Evolutionary conservation across 2,329 filamentous ascomycete species (phyloP).

Genomic region (Ceratocystiopsis minuta): DNA sequence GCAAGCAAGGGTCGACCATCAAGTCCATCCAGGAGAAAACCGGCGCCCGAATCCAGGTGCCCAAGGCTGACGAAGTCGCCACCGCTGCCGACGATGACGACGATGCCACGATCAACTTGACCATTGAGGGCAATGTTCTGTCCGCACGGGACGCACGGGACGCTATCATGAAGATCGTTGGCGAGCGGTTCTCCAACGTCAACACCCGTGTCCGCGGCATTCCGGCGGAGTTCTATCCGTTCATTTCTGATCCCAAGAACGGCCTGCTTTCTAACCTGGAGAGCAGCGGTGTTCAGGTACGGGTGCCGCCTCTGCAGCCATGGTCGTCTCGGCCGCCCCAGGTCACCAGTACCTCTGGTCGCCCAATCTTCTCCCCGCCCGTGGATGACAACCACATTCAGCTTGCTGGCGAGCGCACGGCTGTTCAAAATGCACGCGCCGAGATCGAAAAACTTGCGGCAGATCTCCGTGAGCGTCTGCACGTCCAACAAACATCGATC

Average conservation of each 20-base stretch:
- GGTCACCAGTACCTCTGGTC: conserved; percentile 41
- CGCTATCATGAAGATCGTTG: conserved; percentile 73
- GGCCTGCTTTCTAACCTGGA: conserved; percentile 49
- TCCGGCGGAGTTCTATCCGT: conserved; percentile 85
- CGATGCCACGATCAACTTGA: conserved; percentile 67
- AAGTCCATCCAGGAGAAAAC: conserved; percentile 79
- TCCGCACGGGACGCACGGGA: conserved; percentile 69
- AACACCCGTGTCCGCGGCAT: conserved; percentile 69
- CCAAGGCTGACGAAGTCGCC: conserved; percentile 52
- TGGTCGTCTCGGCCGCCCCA: conserved; percentile 54
- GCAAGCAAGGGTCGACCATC: conserved; percentile 76
- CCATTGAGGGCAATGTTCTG: conserved; percentile 79
- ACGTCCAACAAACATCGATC: conserved; percentile 62
- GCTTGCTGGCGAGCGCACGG: conserved; percentile 68
- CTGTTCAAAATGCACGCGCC: conserved; percentile 61
- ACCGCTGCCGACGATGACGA: conserved; percentile 53
- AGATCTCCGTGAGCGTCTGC: conserved; percentile 57
- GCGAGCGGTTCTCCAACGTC: conserved; percentile 66
- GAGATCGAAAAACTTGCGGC: conserved; percentile 65
- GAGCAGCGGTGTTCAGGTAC: conserved; percentile 58
- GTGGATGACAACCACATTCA: conserved; percentile 62
- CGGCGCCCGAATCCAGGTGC: conserved; percentile 78
- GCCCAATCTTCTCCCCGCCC: conserved; percentile 46
- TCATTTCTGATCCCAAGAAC: conserved; percentile 70
- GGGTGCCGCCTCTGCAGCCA: conserved; percentile 65